Evolutionary conservation across 169 alveolate species (phyloP), one percentile per base, ranked within the genome.

Genomic region (Theileria orientalis): DNA sequence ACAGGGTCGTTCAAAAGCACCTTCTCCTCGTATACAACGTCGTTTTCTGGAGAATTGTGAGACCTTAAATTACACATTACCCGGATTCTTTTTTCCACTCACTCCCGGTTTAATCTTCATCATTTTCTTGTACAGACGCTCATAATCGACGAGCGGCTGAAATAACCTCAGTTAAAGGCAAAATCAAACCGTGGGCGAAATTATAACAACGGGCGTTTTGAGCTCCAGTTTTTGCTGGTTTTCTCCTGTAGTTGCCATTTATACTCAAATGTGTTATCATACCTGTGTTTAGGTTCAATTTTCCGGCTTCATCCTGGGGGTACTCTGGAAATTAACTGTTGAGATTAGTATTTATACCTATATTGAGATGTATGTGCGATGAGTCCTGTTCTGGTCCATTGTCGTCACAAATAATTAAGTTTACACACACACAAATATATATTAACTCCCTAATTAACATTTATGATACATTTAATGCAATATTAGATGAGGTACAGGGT

Each of bases 71-170:
- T 32, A 30, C 6, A 16, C 27, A 40, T 42, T 40, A 62, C 72
- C 60, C 21, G 23, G 54, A n/a, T 44, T 62, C 33, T 21, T 21
- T 13, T 62, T 62, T 40, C 57, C 60, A 21, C 1, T 62, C 16
- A 44, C 37, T 21, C 51, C 23, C 21, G 72, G 72, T 33, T 62
- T 70, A 9, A 37, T 27, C 21, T 71, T 60, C 87, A 79, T 79
- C 85, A 82, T 73, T 59, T 82, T 82, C 74, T 82, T 82, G 75
- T 82, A 82, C 52, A 82, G 42, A 13, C 84, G 54, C 21, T 72
- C 89, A 35, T 82, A 82, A 54, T 82, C 89, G 40, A 82, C 63
- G 46, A 82, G 41, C n/a, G 84, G 73, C 89, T 82, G 83, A 32
- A 33, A n/a, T 3, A 54, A 1, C 2, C 40, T 2, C 21, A n/a